phyloP scores from a whole-genome alignment of 495 filamentous ascomycete species.

The Penicillium longicatenatum region DNA sequence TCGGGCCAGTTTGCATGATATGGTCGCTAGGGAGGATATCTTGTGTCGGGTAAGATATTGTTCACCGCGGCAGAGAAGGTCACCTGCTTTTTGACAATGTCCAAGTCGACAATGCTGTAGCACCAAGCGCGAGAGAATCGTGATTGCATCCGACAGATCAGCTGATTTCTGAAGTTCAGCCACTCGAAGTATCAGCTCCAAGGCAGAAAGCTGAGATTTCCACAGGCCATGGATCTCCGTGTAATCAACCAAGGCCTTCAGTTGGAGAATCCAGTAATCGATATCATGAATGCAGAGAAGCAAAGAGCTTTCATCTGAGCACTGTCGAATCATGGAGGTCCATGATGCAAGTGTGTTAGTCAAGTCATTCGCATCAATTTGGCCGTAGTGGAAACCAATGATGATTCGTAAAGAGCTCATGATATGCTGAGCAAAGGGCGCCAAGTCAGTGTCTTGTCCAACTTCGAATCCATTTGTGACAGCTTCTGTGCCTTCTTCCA shows the following conservation, averaged over 20 bases:
- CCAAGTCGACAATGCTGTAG: slow-evolving; percentile 77
- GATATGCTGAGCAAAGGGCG: slow-evolving; percentile 57
- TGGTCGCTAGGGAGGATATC: slow-evolving; percentile 42
- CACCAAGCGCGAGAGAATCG: slow-evolving; percentile 61
- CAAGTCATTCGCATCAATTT: slow-evolving; percentile 50
- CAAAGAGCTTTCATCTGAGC: slow-evolving; percentile 52
- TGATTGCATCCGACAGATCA: slow-evolving; percentile 57
- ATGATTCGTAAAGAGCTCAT: slow-evolving; percentile 55
- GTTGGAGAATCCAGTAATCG: slow-evolving; percentile 58
- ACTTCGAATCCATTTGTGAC: slow-evolving; percentile 33
- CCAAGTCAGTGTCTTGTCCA: slow-evolving; percentile 57
- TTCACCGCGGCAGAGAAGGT: slow-evolving; percentile 61
- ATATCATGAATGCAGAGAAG: slow-evolving; percentile 62
- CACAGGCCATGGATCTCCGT: slow-evolving; percentile 72
- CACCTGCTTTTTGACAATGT: slow-evolving; percentile 70
- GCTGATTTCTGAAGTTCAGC: slow-evolving; percentile 52
- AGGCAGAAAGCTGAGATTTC: slow-evolving; percentile 49
- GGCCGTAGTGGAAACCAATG: slow-evolving; percentile 53
- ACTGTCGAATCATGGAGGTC: slow-evolving; percentile 38
- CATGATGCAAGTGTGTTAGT: slow-evolving; percentile 44
- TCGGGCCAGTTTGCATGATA: slow-evolving; percentile 67
- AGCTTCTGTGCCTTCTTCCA: slow-evolving; percentile 39
- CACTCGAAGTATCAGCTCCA: slow-evolving; percentile 53
- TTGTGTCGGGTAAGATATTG: slow-evolving; percentile 43
- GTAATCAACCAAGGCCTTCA: slow-evolving; percentile 74